A percentile compares a stretch with the other conserved stretches of the same genome.
Conservation (phyloP, 495 filamentous ascomycete genomes). For the Penicillium lagena region DNA sequence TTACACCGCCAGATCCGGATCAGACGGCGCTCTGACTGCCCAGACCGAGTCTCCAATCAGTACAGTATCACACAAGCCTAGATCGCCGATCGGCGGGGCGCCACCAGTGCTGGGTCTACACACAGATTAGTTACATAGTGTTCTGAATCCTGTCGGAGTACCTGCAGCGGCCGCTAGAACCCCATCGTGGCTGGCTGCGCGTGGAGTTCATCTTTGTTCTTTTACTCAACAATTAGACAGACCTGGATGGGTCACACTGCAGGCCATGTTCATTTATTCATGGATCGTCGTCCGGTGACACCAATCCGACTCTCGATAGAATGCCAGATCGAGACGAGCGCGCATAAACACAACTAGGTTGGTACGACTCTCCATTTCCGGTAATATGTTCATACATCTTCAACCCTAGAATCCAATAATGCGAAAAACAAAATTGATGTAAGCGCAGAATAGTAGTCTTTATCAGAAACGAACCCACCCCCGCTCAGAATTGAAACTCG, state of each 20-base stretch:
- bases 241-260: constrained; percentile 4
- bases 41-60: constrained; percentile 2
- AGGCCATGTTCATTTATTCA: neutral
- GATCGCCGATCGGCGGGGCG: constrained; percentile 9
- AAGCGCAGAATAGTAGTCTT: too few relatives aligned
- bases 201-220: neutral
- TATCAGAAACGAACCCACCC: too few relatives aligned
- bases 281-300: neutral
- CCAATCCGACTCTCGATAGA: neutral
- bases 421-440: too few relatives aligned
- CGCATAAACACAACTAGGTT: too few relatives aligned
- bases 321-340: too few relatives aligned
- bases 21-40: neutral
- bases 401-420: too few relatives aligned
- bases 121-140: constrained; percentile 6
- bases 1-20: constrained; percentile 27
- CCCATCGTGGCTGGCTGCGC: constrained; percentile 14
- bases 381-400: too few relatives aligned
- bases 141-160: constrained; percentile 6
- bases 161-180: constrained; percentile 15
- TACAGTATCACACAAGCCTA: neutral
- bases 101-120: neutral
- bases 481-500: too few relatives aligned
- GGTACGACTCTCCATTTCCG: too few relatives aligned
- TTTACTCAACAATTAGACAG: neutral